Conservation (phyloP, 352 stramenopile species). For the Hyaloperonospora brassicae region DNA sequence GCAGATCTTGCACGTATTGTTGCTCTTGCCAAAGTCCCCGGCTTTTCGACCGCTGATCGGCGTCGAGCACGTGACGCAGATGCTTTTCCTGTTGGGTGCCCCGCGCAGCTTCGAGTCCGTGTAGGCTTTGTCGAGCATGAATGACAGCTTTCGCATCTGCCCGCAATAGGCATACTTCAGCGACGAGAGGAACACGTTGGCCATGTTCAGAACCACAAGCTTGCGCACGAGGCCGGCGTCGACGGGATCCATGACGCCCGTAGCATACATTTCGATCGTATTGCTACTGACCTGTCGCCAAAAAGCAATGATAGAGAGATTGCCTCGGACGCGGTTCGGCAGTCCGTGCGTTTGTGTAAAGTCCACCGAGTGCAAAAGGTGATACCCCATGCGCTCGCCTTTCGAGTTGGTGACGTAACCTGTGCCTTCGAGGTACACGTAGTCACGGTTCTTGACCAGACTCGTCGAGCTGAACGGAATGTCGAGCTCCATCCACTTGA, state of each 20-base stretch:
- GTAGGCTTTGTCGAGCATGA: conserved; percentile 21
- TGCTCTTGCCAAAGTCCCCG: conserved; percentile 22
- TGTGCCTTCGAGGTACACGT: conserved; percentile 31
- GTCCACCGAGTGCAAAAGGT: conserved; percentile 20
- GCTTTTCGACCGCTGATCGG: conserved; percentile 13
- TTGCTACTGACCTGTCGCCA: conserved; percentile 34
- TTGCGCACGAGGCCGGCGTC: conserved; percentile 22
- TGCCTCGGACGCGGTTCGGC: conserved; percentile 32
- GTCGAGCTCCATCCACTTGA: conserved; percentile 29
- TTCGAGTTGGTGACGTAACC: conserved; percentile 13
- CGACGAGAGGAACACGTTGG: conserved; percentile 14
- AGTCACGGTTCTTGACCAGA: conserved; percentile 33
- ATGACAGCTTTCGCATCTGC: conserved; percentile 27
- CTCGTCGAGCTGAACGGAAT: conserved; percentile 15
- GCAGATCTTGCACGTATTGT: conserved; percentile 21
- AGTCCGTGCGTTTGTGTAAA: conserved; percentile 18
- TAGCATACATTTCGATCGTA: conserved; percentile 27
- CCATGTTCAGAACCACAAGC: conserved; percentile 18
- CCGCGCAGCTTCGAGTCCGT: conserved; percentile 17
- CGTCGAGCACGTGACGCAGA: conserved; percentile 24
- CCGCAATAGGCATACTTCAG: conserved; percentile 21
- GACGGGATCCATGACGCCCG: conserved; percentile 12
- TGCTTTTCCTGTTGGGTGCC: conserved; percentile 17
- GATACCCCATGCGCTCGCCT: conserved; percentile 26
- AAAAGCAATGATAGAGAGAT: conserved; percentile 39